Evolutionary conservation across 768 basidiomycete species (phyloP), one percentile per base, ranked within the genome.

Genomic region (Collybia sordida): DNA sequence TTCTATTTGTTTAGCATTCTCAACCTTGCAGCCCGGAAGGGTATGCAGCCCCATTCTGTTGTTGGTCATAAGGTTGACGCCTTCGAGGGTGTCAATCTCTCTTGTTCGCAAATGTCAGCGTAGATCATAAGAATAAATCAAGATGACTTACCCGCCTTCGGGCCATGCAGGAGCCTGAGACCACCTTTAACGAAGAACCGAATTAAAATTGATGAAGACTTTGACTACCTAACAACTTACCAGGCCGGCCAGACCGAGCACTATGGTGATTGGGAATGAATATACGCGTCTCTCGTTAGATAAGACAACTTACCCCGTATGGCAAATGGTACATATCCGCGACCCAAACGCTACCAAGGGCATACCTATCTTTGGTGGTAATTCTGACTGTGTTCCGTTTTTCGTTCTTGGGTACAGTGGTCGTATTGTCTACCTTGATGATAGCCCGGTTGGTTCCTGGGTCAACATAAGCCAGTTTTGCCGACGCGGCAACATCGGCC

Each of bases 81-180:
- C 87, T 64, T 94, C 91, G 51, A 93, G 81, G 11, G 86, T 88
- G 64, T 93, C 92, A 52, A 88, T 86, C 61, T 90, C 86, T 23
- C 76, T 74, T 11, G 35, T 21, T 11, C 21, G 4, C 38, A 15
- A 37, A n/a, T 15, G 34, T 53, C 24, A 54, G 27, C 34, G 36
- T 38, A 25, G 34, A 46, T 23, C 40, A 35, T 8, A 38, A 24
- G 15, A 34, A 9, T n/a, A 9, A 15, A 15, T 14, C 38, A 19
- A 31, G 23, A 34, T 17, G 45, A 66, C 74, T 55, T 68, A 78
- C 64, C 80, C 84, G 53, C 85, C 85, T 12, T 63, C 60, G 2
- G 86, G 86, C 86, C 86, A 88, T 18, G 66, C 59, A 8, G 73
- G 65, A 1, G 83, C 77, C 59, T 81, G 78, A 15, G 79, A 78